Base-by-base conservation (phyloP, 2,329 filamentous ascomycete genomes). In the Elsinoe fawcettii region DNA sequence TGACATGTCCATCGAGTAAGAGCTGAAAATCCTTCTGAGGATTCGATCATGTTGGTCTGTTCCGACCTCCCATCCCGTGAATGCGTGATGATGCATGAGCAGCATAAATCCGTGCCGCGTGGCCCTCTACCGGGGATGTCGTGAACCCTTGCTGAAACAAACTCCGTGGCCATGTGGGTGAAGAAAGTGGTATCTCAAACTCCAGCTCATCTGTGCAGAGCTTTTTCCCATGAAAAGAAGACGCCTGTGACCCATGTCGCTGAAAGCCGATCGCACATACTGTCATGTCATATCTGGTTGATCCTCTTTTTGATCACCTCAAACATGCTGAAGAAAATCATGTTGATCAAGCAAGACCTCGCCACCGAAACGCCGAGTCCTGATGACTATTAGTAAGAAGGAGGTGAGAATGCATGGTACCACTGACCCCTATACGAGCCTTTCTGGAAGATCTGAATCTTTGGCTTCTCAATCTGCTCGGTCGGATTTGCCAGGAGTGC, bases 241-340 rank as follows among this genome's bases (percentile, higher is more conserved):
- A 30, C 27, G 47, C 32, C 32, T 9, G n/a, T 55, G 34, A 34
- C 16, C 55, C 54, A 59, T 59, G 23, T 53, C 46, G 30, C 58
- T 56, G 58, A 59, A 57, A 46, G 34, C 51, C 54, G 46, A 53
- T 55, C n/a, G 34, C 47, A 44, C 41, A 56, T 30, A 54, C 32
- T 54, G 44, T 30, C 22, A 54, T 16, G 5, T 30, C 27, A 30
- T 5, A 30, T 30, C 12, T 34, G 20, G 32, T 79, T 79, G 68
- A 80, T 76, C 53, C 70, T 69, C 66, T 78, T 79, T 72, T 93
- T 93, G 65, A 88, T 80, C 65, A 89, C 85, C 73, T 95, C 89
- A 69, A 93, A 95, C 37, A 85, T 86, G 43, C 87, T 90, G 74
- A 95, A 95, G 78, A 95, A 95, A 65, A 95, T 87, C 63, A 88